Percentiles rank a stretch among this genome's conserved stretches.
phyloP scores from a whole-genome alignment of 441 rosid genomes.

The Raphanus hybrid region DNA sequence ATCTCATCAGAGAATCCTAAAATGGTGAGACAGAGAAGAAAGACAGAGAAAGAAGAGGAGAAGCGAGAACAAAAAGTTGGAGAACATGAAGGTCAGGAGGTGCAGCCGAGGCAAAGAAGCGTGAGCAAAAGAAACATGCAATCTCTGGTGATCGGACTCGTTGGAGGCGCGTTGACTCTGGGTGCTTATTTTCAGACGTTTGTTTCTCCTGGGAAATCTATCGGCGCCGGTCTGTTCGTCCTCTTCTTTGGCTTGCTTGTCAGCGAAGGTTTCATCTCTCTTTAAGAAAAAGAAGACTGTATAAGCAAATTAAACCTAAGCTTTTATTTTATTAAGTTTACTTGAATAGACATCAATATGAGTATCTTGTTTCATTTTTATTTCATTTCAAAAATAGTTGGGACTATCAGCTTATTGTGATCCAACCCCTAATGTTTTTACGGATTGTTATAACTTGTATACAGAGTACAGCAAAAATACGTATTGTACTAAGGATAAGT shows the following conservation, averaged over 20 bases:
- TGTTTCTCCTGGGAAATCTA: conserved; percentile 59
- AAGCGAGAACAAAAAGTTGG: conserved; percentile 28
- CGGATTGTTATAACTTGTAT: not conserved
- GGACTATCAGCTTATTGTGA: conserved; percentile 13
- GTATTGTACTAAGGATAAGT: not conserved
- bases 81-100: conserved; percentile 16
- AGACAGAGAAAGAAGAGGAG: conserved; percentile 31
- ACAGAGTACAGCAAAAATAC: not conserved
- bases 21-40: conserved; percentile 43
- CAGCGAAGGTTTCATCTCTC: conserved; percentile 76
- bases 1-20: conserved; percentile 12
- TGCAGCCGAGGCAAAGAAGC: conserved; percentile 6
- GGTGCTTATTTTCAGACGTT: conserved; percentile 76
- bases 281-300: conserved; percentile 31
- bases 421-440: not conserved
- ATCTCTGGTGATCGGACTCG: conserved; percentile 61
- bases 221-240: conserved; percentile 62
- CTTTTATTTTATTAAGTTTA: not conserved
- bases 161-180: conserved; percentile 77
- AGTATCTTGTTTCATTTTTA: conserved; percentile 16
- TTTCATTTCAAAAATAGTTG: not conserved
- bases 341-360: conserved; percentile 2
- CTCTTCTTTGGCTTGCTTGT: conserved; percentile 77
- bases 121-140: conserved; percentile 3
- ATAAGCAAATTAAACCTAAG: not conserved